These are phyloP conservation scores for Gynostemma pentaphyllum DNA, from an alignment of 306 rosid species.

Conservation along the genomic window DNA sequence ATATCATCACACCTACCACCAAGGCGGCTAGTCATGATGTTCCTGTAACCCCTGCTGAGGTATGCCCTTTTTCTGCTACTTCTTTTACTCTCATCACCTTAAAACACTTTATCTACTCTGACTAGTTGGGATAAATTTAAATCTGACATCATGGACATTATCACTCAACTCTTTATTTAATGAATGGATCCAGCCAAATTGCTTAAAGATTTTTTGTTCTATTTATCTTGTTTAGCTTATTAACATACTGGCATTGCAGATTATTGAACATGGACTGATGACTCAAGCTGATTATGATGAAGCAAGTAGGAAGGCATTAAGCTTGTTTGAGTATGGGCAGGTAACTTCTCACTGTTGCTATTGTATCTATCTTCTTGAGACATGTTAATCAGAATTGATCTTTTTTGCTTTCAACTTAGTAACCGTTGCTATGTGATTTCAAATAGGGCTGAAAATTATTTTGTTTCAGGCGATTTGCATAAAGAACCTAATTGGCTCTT, in stretches of 20 bases:
- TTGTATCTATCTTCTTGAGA: background rate
- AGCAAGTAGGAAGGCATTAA: constrained; percentile 66
- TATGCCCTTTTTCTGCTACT: constrained; percentile 13
- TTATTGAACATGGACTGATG: constrained; percentile 60
- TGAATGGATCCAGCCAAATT: background rate
- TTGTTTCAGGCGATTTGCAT: background rate
- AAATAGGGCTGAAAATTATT: background rate
- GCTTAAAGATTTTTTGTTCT: background rate
- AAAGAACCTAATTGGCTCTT: background rate
- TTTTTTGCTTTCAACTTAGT: background rate
- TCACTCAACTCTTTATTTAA: too few relatives aligned
- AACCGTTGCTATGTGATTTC: background rate
- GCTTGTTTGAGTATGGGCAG: constrained; percentile 84
- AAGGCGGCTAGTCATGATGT: constrained; percentile 88
- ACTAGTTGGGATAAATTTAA: too few relatives aligned
- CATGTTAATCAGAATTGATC: background rate
- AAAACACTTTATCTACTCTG: too few relatives aligned
- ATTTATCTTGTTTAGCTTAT: background rate
- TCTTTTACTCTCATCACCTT: too few relatives aligned
- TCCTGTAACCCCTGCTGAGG: constrained; percentile 93
- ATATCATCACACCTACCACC: constrained; percentile 90
- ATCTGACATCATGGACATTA: too few relatives aligned
- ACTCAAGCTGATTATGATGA: constrained; percentile 66
- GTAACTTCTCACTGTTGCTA: constrained; percentile 23
- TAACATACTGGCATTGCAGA: constrained; percentile 31